Conservation (phyloP, 176 grass and related monocot species). For the Zea luxurians region DNA sequence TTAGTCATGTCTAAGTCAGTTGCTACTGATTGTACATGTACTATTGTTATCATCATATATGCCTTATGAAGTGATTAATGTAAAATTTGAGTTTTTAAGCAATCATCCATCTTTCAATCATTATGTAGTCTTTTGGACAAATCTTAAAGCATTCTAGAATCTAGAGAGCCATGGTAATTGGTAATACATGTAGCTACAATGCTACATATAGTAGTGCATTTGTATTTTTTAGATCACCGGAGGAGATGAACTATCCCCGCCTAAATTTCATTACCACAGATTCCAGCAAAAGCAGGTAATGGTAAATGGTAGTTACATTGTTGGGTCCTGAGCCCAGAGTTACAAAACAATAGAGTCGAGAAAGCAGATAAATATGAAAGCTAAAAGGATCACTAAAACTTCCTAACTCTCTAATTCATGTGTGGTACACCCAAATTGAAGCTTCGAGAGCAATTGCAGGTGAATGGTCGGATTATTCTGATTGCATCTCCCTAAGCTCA, state of each 20-base stretch:
- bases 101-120: neutral
- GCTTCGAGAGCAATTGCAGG: neutral
- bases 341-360: too few species aligned
- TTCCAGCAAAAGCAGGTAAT: too few species aligned
- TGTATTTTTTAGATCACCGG: neutral
- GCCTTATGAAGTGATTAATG: neutral
- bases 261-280: too few species aligned
- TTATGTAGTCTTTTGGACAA: neutral
- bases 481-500: neutral
- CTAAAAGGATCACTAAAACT: neutral
- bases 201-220: neutral
- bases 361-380: neutral
- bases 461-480: neutral
- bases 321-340: too few species aligned
- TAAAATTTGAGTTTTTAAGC: neutral
- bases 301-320: too few species aligned
- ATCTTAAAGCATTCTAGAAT: neutral
- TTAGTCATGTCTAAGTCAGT: neutral
- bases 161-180: neutral
- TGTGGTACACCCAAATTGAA: neutral
- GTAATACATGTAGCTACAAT: neutral
- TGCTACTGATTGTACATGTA: neutral
- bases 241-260: too few species aligned
- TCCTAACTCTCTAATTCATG: neutral
- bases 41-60: slow-evolving; percentile 1